Evolutionary conservation across 352 stramenopile species (phyloP).

Genomic region (Detonula confervacea): DNA sequence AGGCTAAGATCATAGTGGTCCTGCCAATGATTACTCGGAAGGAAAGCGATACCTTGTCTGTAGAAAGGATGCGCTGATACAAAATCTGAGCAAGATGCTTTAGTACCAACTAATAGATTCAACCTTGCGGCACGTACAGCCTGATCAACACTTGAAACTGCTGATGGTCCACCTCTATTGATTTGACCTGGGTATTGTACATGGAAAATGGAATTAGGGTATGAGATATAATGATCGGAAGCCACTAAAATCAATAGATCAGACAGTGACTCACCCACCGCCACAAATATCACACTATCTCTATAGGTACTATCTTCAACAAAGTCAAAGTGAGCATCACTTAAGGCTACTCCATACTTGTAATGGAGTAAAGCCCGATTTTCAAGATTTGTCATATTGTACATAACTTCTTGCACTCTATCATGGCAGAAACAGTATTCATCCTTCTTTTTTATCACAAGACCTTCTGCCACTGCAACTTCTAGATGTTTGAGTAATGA

Average conservation of each 20-base stretch:
- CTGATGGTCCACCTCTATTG: conserved; percentile 29
- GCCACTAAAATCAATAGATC: too few species aligned
- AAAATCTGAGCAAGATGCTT: conserved; percentile 33
- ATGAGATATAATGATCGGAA: too few species aligned
- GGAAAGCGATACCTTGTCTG: conserved; percentile 32
- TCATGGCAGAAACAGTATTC: conserved; percentile 40
- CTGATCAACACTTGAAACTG: conserved; percentile 7
- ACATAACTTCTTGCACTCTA: conserved; percentile 42
- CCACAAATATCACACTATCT: conserved; percentile 37
- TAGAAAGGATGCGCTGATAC: conserved; percentile 33
- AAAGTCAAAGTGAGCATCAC: conserved; percentile 9
- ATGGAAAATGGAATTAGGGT: too few species aligned
- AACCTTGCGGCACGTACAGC: conserved; percentile 10
- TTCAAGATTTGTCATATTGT: conserved; percentile 23
- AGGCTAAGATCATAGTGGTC: conserved; percentile 43
- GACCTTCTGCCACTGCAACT: conserved; percentile 21
- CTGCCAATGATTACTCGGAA: conserved; percentile 24
- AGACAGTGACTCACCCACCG: too few species aligned
- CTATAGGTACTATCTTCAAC: background rate
- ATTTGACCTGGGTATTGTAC: conserved; percentile 46
- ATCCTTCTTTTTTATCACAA: conserved; percentile 28
- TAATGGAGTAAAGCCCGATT: conserved; percentile 27
- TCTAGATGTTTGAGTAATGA: conserved; percentile 6
- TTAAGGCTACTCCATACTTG: conserved; percentile 32
- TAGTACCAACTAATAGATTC: conserved; percentile 45